Percentiles rank a stretch among this genome's conserved stretches.
These are phyloP conservation scores for Knoxdaviesia capensis DNA, from an alignment of 2,329 filamentous ascomycete species.

Conservation along the genomic window DNA sequence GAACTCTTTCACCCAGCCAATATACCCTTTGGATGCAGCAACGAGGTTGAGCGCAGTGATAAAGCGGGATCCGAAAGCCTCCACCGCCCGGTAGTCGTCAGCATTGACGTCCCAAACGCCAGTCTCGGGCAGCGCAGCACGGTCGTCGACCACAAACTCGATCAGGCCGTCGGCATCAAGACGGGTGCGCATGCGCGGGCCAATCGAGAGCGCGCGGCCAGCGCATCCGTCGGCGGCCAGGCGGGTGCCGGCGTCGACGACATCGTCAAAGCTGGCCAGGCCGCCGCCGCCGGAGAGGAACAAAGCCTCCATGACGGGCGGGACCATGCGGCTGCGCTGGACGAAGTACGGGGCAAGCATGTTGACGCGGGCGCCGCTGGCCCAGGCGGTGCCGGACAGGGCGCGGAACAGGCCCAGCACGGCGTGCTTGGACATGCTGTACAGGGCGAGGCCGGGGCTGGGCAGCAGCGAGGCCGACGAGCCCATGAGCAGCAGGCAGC, in stretches of 20 bases:
- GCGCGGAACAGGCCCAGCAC: constrained; percentile 43
- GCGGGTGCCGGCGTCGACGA: constrained; percentile 42
- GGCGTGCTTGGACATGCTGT: constrained; percentile 43
- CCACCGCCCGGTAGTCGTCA: constrained; percentile 34
- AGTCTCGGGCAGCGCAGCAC: constrained; percentile 10
- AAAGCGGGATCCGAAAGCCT: constrained; percentile 32
- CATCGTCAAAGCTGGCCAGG: constrained; percentile 32
- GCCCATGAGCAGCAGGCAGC: constrained; percentile 41
- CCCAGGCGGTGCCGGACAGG: constrained; percentile 27
- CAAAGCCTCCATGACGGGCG: constrained; percentile 22
- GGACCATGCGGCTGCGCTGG: constrained; percentile 34
- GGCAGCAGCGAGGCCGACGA: constrained; percentile 35
- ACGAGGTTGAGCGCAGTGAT: constrained; percentile 31
- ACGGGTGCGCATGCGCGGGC: constrained; percentile 25
- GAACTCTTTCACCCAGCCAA: no score
- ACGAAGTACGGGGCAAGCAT: constrained; percentile 47
- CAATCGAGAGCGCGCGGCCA: constrained; percentile 36
- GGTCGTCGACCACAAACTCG: constrained; percentile 13
- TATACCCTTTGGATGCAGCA: constrained; percentile 8
- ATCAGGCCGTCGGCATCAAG: constrained; percentile 11
- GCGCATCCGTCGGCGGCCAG: constrained; percentile 35
- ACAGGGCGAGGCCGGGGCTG: constrained; percentile 21
- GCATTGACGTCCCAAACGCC: constrained; percentile 41
- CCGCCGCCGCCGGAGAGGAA: constrained; percentile 23
- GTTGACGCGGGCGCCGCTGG: constrained; percentile 36